Evolutionary conservation across 805 yeast species (phyloP).

Genomic region (Spathaspora sp.): DNA sequence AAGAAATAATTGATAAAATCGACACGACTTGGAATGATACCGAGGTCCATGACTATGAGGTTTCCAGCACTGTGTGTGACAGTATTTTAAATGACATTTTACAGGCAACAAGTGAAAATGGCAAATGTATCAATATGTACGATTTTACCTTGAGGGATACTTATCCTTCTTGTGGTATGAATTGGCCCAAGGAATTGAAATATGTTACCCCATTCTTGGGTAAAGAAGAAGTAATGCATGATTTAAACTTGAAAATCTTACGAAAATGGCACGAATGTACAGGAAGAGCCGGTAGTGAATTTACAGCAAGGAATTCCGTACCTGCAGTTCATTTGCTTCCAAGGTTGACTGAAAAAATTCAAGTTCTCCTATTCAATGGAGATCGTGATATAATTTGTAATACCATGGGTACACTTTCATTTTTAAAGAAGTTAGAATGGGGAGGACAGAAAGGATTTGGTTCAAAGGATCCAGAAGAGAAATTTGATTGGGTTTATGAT

Average conservation of each 20-base stretch:
- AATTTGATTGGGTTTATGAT: conserved; percentile 43
- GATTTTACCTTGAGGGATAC: conserved; percentile 69
- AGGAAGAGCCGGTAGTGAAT: conserved; percentile 47
- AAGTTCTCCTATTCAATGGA: conserved; percentile 78
- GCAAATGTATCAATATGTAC: conserved; percentile 76
- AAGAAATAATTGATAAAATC: conserved; percentile 41
- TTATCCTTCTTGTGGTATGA: conserved; percentile 84
- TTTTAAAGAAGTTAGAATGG: conserved; percentile 65
- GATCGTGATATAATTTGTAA: conserved; percentile 89
- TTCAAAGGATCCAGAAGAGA: conserved; percentile 18
- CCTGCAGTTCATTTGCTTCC: conserved; percentile 73
- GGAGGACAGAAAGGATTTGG: conserved; percentile 54
- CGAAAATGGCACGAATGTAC: conserved; percentile 79
- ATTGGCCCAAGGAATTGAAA: conserved; percentile 77
- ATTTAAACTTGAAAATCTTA: conserved; percentile 45
- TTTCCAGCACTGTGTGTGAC: conserved; percentile 43
- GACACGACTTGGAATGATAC: conserved; percentile 15
- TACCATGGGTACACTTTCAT: conserved; percentile 64
- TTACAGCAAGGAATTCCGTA: conserved; percentile 49
- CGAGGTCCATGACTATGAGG: conserved; percentile 16
- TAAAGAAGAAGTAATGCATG: conserved; percentile 39
- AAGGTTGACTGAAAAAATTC: conserved; percentile 50
- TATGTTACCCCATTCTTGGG: conserved; percentile 50
- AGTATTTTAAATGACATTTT: conserved; percentile 39
- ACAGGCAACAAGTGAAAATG: conserved; percentile 19